Evolutionary conservation across 2,329 filamentous ascomycete species (phyloP).

Genomic region (Gliomastix tumulicola): DNA sequence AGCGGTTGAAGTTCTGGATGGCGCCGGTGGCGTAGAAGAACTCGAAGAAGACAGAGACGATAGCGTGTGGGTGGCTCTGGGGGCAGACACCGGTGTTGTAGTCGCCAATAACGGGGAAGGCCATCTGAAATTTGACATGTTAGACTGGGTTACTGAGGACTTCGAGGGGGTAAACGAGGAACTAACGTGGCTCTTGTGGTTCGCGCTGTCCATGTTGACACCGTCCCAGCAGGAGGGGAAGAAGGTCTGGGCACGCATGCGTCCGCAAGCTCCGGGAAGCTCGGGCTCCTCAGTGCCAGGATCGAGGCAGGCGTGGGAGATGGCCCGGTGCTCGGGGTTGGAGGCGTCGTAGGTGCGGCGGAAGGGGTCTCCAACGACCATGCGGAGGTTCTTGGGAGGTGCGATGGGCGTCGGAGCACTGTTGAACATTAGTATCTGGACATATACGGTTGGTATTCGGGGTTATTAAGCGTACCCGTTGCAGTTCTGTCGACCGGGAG

Average conservation of each 20-base stretch:
- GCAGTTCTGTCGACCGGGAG: slow-evolving; percentile 13
- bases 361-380: slow-evolving; percentile 55
- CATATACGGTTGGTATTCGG: no score
- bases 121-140: slow-evolving; percentile 9
- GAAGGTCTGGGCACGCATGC: slow-evolving; percentile 45
- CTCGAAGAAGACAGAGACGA: slow-evolving; percentile 37
- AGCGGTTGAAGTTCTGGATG: slow-evolving; percentile 16
- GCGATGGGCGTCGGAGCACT: slow-evolving; percentile 31
- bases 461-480: no score
- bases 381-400: slow-evolving; percentile 57
- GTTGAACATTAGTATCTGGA: no score
- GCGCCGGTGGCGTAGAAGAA: slow-evolving; percentile 33
- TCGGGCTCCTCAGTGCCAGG: slow-evolving; percentile 22
- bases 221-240: slow-evolving; percentile 61
- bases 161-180: neutral
- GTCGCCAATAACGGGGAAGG: slow-evolving; percentile 17
- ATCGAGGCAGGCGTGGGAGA: slow-evolving; percentile 51
- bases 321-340: slow-evolving; percentile 38
- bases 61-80: slow-evolving; percentile 29
- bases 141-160: neutral
- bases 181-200: slow-evolving; percentile 49
- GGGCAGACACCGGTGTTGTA: slow-evolving; percentile 26
- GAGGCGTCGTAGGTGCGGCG: slow-evolving; percentile 28
- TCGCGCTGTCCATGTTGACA: slow-evolving; percentile 40
- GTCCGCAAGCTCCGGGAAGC: slow-evolving; percentile 35